Evolutionary conservation across 139 green algal genomes (phyloP), one percentile per base, ranked within the genome.

Genomic region (Chlamydomonas urium): DNA sequence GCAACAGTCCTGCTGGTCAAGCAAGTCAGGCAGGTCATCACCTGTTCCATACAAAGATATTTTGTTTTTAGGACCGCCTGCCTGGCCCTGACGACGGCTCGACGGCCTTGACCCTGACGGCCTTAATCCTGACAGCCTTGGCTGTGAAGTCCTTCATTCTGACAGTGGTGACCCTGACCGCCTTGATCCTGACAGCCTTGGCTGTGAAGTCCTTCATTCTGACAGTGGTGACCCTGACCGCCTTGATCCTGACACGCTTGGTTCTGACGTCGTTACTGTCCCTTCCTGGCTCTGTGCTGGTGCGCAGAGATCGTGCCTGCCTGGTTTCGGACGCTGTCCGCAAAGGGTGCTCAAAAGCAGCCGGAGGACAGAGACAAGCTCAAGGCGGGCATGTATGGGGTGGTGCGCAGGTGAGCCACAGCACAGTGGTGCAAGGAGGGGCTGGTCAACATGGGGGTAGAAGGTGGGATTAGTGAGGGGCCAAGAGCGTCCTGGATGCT

Each of bases 331-430:
- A 47, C 63, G 1, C 48, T 79, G 57, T 59, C 65, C 0, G 4
- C 69, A 26, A 75, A 75, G 37, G 66, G 57, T 24, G 56, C 32
- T 14, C 28, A 69, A 37, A 10, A 47, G 42, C 47, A 8, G 61
- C 69, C 32, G 75, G 68, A 73, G 33, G 71, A 70, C n/a, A 38
- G 62, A 4, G 77, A 74, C 57, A 82, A 87, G 73, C 83, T 90
- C 31, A 85, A 80, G 67, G 74, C 42, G 3, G 93, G 91, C 29
- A 85, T 89, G 76, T 98, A 91, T 68, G 83, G 79, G 4, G 90
- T 93, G 3, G 84, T 98, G 28, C 86, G 93, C 67, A 90, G 66
- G 60, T 67, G 60, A 23, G 32, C 10, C 24, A 31, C 56, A 56
- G 45, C 45, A 26, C 66, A 75, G 66, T 33, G 74, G 21, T 56